phyloP scores from a whole-genome alignment of 2,329 filamentous ascomycete species.

The Fusarium buxicola region DNA sequence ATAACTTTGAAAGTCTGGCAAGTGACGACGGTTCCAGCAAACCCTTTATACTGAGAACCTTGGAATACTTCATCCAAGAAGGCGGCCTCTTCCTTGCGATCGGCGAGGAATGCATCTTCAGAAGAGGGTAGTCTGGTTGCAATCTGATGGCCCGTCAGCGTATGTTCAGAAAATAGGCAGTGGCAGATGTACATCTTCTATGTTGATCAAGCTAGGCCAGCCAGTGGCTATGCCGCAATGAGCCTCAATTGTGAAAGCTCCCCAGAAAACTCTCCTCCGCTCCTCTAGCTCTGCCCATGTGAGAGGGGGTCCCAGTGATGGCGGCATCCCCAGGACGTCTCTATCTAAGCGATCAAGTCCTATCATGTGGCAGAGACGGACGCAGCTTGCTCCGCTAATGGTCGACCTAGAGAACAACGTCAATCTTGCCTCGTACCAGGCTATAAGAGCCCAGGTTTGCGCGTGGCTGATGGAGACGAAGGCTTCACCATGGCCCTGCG shows the following conservation, averaged over 20 bases:
- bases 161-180: background rate
- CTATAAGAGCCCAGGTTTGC: slow-evolving; percentile 82
- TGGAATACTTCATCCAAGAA: slow-evolving; percentile 74
- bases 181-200: slow-evolving; percentile 67
- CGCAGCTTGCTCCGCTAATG: slow-evolving; percentile 79
- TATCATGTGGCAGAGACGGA: slow-evolving; percentile 83
- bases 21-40: slow-evolving; percentile 78
- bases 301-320: slow-evolving; percentile 76
- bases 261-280: slow-evolving; percentile 87
- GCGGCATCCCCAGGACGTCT: slow-evolving; percentile 73
- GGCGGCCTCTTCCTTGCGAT: slow-evolving; percentile 70
- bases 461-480: slow-evolving; percentile 84
- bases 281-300: slow-evolving; percentile 85
- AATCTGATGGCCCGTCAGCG: slow-evolving; percentile 58
- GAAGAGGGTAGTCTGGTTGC: slow-evolving; percentile 82
- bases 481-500: slow-evolving; percentile 77
- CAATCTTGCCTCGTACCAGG: slow-evolving; percentile 83
- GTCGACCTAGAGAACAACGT: slow-evolving; percentile 89
- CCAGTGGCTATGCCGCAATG: slow-evolving; percentile 91
- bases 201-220: slow-evolving; percentile 86
- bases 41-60: slow-evolving; percentile 73
- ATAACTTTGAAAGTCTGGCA: slow-evolving; percentile 85
- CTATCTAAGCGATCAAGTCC: slow-evolving; percentile 83
- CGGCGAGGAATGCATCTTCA: slow-evolving; percentile 79
- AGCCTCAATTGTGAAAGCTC: slow-evolving; percentile 82